These are phyloP conservation scores for Aspergillus aculeatus DNA, from an alignment of 2,329 filamentous ascomycete species.

Conservation along the genomic window DNA sequence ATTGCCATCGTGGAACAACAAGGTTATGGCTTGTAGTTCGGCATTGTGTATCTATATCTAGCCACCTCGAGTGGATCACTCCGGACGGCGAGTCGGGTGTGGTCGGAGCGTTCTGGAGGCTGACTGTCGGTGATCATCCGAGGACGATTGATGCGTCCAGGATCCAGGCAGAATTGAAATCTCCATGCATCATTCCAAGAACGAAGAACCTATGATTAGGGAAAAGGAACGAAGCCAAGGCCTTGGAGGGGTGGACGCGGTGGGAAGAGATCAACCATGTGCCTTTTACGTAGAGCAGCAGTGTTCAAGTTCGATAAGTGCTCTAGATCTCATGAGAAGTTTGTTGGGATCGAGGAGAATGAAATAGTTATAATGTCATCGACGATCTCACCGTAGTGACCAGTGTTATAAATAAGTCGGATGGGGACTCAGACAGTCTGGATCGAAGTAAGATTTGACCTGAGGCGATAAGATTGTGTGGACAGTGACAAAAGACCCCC, in stretches of 20 bases:
- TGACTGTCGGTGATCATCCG: slow-evolving; percentile 11
- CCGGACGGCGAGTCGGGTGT: slow-evolving; percentile 14
- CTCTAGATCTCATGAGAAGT: slow-evolving; percentile 12
- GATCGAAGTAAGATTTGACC: background rate
- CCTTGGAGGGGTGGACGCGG: slow-evolving; percentile 9
- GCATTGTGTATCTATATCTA: slow-evolving; percentile 10
- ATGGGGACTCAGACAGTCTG: background rate
- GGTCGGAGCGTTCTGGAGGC: slow-evolving; percentile 13
- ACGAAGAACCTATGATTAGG: slow-evolving; percentile 12
- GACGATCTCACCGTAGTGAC: background rate
- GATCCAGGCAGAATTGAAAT: slow-evolving; percentile 17
- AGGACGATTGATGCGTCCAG: slow-evolving; percentile 14
- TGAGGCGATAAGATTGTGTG: background rate
- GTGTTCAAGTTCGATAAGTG: slow-evolving; percentile 12
- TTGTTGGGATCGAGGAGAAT: background rate
- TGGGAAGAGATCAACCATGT: slow-evolving; percentile 7
- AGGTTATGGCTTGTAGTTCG: background rate
- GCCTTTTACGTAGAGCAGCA: slow-evolving; percentile 19
- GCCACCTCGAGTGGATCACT: slow-evolving; percentile 11
- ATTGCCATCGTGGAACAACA: background rate
- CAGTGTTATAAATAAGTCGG: background rate
- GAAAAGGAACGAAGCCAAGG: slow-evolving; percentile 17
- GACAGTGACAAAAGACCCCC: background rate
- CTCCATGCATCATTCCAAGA: slow-evolving; percentile 8
- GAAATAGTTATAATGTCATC: background rate